phyloP scores from a whole-genome alignment of 805 yeast genomes.

The Ogataea thermomethanolica region DNA sequence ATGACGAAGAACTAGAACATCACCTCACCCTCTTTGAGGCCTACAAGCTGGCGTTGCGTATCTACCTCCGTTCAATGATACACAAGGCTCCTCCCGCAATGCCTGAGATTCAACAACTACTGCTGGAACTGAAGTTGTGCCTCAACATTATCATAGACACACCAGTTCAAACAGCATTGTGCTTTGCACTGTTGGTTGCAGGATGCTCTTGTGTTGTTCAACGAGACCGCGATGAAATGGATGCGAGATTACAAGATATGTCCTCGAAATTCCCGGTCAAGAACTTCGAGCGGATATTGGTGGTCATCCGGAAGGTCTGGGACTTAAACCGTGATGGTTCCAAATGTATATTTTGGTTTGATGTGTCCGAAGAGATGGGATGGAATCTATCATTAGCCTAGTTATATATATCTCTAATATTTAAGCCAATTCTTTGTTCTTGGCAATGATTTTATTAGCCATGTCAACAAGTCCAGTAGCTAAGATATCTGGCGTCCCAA shows the following conservation, averaged over 20 bases:
- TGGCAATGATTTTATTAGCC: slow-evolving; percentile 22
- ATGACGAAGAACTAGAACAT: slow-evolving; percentile 26
- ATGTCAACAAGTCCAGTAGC: slow-evolving; percentile 23
- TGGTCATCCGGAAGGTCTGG: slow-evolving; percentile 36
- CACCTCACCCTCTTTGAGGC: slow-evolving; percentile 36
- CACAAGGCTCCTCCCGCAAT: slow-evolving; percentile 19
- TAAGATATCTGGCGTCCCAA: slow-evolving; percentile 23
- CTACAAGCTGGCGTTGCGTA: slow-evolving; percentile 22
- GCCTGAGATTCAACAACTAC: slow-evolving; percentile 20
- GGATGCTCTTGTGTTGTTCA: slow-evolving; percentile 27
- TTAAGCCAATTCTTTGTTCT: slow-evolving; percentile 3
- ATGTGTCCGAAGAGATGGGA: slow-evolving; percentile 32
- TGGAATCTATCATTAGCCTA: slow-evolving; percentile 31
- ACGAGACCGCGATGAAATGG: slow-evolving; percentile 24
- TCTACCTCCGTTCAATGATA: slow-evolving; percentile 20
- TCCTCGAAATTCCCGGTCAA: slow-evolving; percentile 31
- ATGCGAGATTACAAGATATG: slow-evolving; percentile 22
- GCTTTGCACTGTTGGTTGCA: slow-evolving; percentile 34
- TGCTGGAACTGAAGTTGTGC: slow-evolving; percentile 15
- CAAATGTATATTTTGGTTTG: slow-evolving; percentile 36
- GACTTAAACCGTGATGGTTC: slow-evolving; percentile 30
- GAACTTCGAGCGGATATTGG: slow-evolving; percentile 31
- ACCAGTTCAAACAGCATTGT: slow-evolving; percentile 22
- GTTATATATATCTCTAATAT: background rate
- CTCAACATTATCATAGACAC: slow-evolving; percentile 18